Percentiles rank a stretch among this genome's conserved stretches.
These are phyloP conservation scores for Lipomyces orientalis DNA, from an alignment of 805 yeast species.

Conservation along the genomic window DNA sequence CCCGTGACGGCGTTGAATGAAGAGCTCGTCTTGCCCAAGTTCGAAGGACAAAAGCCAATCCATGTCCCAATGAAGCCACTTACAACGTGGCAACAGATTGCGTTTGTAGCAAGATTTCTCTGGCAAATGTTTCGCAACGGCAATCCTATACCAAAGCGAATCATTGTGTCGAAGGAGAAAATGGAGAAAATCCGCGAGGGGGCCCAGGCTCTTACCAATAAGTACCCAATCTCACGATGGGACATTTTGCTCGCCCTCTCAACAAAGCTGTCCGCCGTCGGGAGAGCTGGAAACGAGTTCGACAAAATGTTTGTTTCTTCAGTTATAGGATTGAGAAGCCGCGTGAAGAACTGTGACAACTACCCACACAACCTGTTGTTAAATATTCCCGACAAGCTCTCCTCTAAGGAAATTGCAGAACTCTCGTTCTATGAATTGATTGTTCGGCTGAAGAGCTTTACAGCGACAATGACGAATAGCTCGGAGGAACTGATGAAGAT, in stretches of 20 bases:
- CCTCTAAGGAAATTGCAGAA: not conserved
- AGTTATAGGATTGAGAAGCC: not conserved
- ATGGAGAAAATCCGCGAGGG: slow-evolving; percentile 2
- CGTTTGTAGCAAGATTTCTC: not conserved
- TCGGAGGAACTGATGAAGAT: slow-evolving; percentile 1
- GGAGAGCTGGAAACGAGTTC: not conserved
- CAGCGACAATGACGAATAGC: not conserved
- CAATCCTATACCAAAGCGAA: not conserved
- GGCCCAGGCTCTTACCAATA: slow-evolving; percentile 1
- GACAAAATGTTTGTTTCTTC: not conserved
- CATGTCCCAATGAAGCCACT: not conserved
- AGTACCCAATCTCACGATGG: not conserved
- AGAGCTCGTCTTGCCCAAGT: slow-evolving; percentile 1
- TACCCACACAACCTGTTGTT: slow-evolving; percentile 5
- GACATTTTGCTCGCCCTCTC: not conserved
- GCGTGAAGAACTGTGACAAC: not conserved
- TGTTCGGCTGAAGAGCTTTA: not conserved
- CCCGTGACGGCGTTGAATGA: not conserved
- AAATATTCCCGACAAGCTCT: not conserved
- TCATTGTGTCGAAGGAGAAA: not conserved
- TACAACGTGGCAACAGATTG: not conserved
- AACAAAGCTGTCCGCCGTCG: not conserved
- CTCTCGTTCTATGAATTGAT: not conserved
- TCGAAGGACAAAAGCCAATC: not conserved
- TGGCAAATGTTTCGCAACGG: not conserved